Percentiles rank a stretch among this genome's conserved stretches.
Conservation (phyloP, 345 rosid genomes). For the Salix caprea region DNA sequence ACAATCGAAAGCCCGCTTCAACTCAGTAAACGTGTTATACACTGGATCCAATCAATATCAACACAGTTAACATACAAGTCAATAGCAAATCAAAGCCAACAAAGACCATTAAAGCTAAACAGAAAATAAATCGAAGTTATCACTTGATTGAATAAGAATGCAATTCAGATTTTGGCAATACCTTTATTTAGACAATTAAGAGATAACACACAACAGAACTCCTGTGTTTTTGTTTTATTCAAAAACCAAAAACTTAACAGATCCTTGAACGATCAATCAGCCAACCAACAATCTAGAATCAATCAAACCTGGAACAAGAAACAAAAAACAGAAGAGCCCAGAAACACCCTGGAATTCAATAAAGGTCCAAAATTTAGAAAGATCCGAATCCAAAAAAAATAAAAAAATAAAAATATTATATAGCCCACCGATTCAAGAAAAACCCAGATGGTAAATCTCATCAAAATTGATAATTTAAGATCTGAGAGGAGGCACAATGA, state of each 20-base stretch:
- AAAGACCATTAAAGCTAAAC: background rate
- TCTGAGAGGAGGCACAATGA: slow-evolving; percentile 61
- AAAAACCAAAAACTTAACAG: slow-evolving; percentile 30
- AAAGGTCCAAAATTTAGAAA: slow-evolving; percentile 23
- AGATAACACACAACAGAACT: slow-evolving; percentile 22
- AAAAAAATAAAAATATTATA: background rate
- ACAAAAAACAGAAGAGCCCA: slow-evolving; percentile 1
- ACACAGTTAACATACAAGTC: background rate
- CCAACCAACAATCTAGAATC: slow-evolving; percentile 21
- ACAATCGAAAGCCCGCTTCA: background rate
- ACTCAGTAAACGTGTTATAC: slow-evolving; percentile 8
- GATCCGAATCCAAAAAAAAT: slow-evolving; percentile 42
- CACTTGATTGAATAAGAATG: background rate
- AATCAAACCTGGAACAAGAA: slow-evolving; percentile 33
- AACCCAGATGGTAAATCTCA: slow-evolving; percentile 70
- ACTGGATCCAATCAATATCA: slow-evolving; percentile 32
- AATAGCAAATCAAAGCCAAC: slow-evolving; percentile 8
- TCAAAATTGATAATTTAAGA: slow-evolving; percentile 42
- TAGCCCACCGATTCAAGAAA: slow-evolving; percentile 64
- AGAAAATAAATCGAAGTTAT: slow-evolving; percentile 13
- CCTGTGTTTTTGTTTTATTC: slow-evolving; percentile 14
- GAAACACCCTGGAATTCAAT: slow-evolving; percentile 17
- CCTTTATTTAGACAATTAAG: slow-evolving; percentile 36
- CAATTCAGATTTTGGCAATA: slow-evolving; percentile 21
- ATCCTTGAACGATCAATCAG: slow-evolving; percentile 48